A percentile compares a stretch with the other conserved stretches of the same genome.
Evolutionary conservation across 1,139 yeast genomes (phyloP).

Genomic region (Eremothecium cymbalariae): DNA sequence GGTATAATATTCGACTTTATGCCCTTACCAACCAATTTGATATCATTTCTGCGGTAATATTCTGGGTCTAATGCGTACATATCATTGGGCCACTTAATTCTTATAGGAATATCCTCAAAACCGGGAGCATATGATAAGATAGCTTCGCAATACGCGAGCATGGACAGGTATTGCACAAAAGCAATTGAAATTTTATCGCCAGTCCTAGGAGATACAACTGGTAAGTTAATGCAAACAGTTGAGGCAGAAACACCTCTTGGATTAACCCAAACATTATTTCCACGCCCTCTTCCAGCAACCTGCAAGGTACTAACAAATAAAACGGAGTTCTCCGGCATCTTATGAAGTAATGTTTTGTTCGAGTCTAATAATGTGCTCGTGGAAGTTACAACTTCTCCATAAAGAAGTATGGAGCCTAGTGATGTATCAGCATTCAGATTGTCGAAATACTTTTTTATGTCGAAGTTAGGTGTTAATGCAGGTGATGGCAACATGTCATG

Average conservation of each 20-base stretch:
- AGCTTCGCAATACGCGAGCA: conserved; percentile 78
- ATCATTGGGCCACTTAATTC: conserved; percentile 97
- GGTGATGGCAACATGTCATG: conserved; percentile 22
- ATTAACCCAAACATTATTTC: conserved; percentile 91
- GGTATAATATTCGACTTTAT: conserved; percentile 19
- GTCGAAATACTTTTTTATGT: conserved; percentile 48
- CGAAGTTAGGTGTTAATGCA: conserved; percentile 60
- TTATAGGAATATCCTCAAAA: conserved; percentile 66
- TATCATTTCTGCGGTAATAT: conserved; percentile 30
- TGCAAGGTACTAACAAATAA: conserved; percentile 64
- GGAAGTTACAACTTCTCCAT: conserved; percentile 86
- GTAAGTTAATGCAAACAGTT: conserved; percentile 60
- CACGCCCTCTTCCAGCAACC: conserved; percentile 87
- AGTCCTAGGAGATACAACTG: conserved; percentile 33
- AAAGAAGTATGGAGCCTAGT: conserved; percentile 58
- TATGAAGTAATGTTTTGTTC: conserved; percentile 48
- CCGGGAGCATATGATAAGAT: conserved; percentile 58
- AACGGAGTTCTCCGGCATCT: conserved; percentile 26
- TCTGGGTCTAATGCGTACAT: conserved; percentile 68
- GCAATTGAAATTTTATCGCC: conserved; percentile 46
- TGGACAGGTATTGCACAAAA: conserved; percentile 77
- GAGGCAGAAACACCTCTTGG: conserved; percentile 88
- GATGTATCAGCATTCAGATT: conserved; percentile 37
- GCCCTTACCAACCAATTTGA: conserved; percentile 22
- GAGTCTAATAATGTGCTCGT: conserved; percentile 73